Conservation (phyloP, 495 filamentous ascomycete species). For the Neurospora tetraspora region DNA sequence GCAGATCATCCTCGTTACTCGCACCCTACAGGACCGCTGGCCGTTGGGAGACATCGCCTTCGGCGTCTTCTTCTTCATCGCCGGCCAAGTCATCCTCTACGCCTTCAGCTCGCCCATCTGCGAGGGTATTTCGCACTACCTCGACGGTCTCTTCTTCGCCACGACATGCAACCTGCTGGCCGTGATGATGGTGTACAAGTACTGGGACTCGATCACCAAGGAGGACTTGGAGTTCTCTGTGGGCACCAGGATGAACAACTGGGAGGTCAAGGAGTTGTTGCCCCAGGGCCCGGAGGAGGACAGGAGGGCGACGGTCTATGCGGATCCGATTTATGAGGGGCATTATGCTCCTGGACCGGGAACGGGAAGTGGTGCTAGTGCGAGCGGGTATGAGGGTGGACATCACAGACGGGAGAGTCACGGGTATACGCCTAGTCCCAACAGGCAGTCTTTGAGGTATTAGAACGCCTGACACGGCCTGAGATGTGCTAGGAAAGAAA, state of each 20-base stretch:
- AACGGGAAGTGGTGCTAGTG: neutral
- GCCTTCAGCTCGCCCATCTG: constrained; percentile 82
- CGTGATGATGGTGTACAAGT: constrained; percentile 99
- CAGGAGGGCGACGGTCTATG: constrained; percentile 64
- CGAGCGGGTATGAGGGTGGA: neutral
- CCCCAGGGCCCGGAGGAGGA: constrained; percentile 61
- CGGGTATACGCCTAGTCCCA: neutral
- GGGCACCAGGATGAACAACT: constrained; percentile 87
- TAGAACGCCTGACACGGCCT: neutral
- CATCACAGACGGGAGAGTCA: neutral
- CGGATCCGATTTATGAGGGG: constrained; percentile 43
- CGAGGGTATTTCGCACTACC: constrained; percentile 75
- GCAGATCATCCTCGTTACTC: constrained; percentile 78
- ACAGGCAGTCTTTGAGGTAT: neutral
- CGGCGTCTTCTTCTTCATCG: constrained; percentile 82
- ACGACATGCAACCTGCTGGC: constrained; percentile 88
- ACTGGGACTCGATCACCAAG: constrained; percentile 98
- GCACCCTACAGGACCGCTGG: constrained; percentile 92
- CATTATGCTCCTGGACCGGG: neutral
- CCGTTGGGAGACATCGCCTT: constrained; percentile 90
- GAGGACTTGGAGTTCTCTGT: constrained; percentile 98
- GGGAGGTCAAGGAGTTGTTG: constrained; percentile 94
- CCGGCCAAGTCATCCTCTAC: constrained; percentile 89
- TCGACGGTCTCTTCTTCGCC: constrained; percentile 92
- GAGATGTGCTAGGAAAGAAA: neutral